These are phyloP conservation scores for Penicillium cosmopolitanum DNA, from an alignment of 495 filamentous ascomycete species.

Conservation along the genomic window DNA sequence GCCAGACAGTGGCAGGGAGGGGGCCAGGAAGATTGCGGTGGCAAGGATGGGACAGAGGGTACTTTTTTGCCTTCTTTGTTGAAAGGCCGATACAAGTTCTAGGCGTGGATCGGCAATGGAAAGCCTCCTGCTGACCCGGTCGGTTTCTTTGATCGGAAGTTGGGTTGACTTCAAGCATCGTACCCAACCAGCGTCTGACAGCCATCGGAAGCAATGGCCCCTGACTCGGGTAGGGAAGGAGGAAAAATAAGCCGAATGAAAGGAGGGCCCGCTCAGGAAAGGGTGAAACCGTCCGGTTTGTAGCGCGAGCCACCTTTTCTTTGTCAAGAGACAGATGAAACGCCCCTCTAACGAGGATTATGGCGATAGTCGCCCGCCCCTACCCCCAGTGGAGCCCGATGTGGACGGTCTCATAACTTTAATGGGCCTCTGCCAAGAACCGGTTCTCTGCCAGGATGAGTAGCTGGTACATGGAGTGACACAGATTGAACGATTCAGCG, in stretches of 20 bases:
- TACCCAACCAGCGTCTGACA: neutral
- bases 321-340: slow-evolving; percentile 23
- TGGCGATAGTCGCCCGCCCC: slow-evolving; percentile 3
- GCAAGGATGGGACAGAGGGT: neutral
- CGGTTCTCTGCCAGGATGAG: slow-evolving; percentile 2
- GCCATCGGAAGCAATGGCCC: neutral
- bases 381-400: slow-evolving; percentile 7
- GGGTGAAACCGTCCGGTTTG: slow-evolving; percentile 6
- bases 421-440: slow-evolving; percentile 13
- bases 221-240: neutral
- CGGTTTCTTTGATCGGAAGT: neutral
- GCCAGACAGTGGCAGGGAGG: neutral
- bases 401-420: slow-evolving; percentile 11
- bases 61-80: neutral
- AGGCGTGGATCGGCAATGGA: neutral
- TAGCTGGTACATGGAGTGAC: neutral
- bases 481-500: slow-evolving; percentile 1
- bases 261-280: slow-evolving; percentile 1
- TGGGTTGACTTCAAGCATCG: neutral
- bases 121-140: slow-evolving; percentile 1
- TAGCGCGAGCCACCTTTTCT: slow-evolving; percentile 22
- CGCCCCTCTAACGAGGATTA: slow-evolving; percentile 12
- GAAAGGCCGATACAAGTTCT: neutral
- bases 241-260: neutral
- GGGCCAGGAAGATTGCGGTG: neutral